Evolutionary conservation across 306 rosid genomes (phyloP), one percentile per base, ranked within the genome.

Genomic region (Cicer bijugum): DNA sequence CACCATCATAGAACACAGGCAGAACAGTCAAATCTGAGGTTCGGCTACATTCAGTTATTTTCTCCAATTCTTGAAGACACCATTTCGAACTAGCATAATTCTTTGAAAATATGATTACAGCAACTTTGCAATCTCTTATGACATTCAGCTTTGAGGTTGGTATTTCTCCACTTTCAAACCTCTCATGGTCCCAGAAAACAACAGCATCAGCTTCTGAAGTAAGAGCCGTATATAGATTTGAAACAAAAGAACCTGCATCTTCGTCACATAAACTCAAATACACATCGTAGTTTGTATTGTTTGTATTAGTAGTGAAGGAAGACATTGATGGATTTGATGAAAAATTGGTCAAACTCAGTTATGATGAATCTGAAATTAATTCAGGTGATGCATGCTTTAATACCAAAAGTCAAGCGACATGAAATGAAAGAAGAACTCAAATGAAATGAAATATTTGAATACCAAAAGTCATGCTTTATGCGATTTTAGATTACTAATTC

Each of bases 11-110:
- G 7, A 39, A 40, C 10, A 74, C 3, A 7, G 80, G 75, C 0
- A 76, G 2, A 67, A 76, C 51, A 7, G 14, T 9, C 0, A 9
- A 35, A 53, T 28, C 15, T 0, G 5, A 0, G 19, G 35, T n/a
- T 44, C 5, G 9, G 5, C 9, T 8, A 33, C 44, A 7, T 0
- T 55, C 1, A 6, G 12, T 46, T n/a, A 73, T 58, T 33, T 23
- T 43, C 16, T 19, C 57, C 4, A 72, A 15, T 17, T 66, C 74
- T 12, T 53, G 37, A 5, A 56, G 0, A 56, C 80, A 76, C 39
- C 58, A 8, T 44, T 23, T 16, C 1, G 80, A 76, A 11, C 9
- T 8, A 6, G 51, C 16, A 8, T 43, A 76, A 5, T 56, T 16
- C 6, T 0, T 37, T 33, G 78, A 53, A 8, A 65, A 38, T 7